Conservation (phyloP, 73 alveolate species). For the Paramecium caudatum region DNA sequence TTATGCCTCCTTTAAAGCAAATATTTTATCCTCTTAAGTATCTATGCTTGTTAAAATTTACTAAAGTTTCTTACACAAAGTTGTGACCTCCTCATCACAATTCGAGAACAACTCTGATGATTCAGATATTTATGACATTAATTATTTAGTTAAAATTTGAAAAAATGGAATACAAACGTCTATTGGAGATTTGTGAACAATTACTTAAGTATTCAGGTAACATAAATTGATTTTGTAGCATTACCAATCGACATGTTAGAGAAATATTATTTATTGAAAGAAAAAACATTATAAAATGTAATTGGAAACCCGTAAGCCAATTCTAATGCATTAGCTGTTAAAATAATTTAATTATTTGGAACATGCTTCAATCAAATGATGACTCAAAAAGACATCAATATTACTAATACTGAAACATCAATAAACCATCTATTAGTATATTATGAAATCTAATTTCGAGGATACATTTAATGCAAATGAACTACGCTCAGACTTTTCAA, state of each 20-base stretch:
- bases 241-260: conserved; percentile 54
- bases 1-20: conserved; percentile 16
- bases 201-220: conserved; percentile 61
- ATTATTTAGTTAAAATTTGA: conserved; percentile 24
- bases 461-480: conserved; percentile 57
- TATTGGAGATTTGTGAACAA: conserved; percentile 55
- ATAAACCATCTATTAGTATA: conserved; percentile 38
- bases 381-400: conserved; percentile 39
- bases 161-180: conserved; percentile 67
- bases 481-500: conserved; percentile 32
- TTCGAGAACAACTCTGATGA: conserved; percentile 22
- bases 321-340: background rate
- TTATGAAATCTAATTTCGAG: background rate
- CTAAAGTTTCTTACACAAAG: background rate
- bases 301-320: conserved; percentile 11
- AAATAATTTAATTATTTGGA: conserved; percentile 37
- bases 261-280: conserved; percentile 51
- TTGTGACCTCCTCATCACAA: conserved; percentile 31
- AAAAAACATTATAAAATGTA: background rate
- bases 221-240: background rate
- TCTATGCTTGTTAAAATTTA: background rate
- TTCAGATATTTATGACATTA: conserved; percentile 30
- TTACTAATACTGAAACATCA: conserved; percentile 52
- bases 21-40: background rate
- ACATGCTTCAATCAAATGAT: conserved; percentile 56